Evolutionary conservation across 2,329 filamentous ascomycete species (phyloP).

Genomic region (Paradendryphiella salina): DNA sequence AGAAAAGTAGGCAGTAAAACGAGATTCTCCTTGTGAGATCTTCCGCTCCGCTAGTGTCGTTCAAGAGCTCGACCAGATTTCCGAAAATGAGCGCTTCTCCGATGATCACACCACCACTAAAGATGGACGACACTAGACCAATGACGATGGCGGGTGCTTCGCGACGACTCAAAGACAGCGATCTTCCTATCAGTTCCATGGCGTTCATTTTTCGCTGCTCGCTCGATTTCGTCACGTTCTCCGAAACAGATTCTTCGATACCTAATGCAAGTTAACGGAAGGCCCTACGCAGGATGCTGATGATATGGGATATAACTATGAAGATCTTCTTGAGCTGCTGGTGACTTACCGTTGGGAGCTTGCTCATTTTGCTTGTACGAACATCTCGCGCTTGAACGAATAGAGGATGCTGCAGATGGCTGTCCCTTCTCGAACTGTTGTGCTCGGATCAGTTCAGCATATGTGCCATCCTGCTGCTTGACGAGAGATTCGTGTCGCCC

Average conservation of each 20-base stretch:
- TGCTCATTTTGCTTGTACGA: slow-evolving; percentile 19
- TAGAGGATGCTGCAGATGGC: slow-evolving; percentile 28
- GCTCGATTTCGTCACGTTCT: not conserved
- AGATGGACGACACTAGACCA: slow-evolving; percentile 51
- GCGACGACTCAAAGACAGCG: slow-evolving; percentile 38
- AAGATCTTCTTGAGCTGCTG: not conserved
- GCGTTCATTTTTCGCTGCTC: slow-evolving; percentile 19
- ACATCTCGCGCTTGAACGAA: slow-evolving; percentile 22
- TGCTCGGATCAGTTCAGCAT: slow-evolving; percentile 40
- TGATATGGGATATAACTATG: too few species aligned
- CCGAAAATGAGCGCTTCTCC: slow-evolving; percentile 53
- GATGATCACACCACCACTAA: slow-evolving; percentile 58
- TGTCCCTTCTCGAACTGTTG: slow-evolving; percentile 43
- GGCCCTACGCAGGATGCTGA: not conserved
- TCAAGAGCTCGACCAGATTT: slow-evolving; percentile 37
- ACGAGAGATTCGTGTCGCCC: slow-evolving; percentile 40
- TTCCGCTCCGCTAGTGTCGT: slow-evolving; percentile 24
- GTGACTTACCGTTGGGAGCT: not conserved
- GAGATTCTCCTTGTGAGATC: slow-evolving; percentile 39
- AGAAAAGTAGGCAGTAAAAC: slow-evolving; percentile 56
- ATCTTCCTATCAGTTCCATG: slow-evolving; percentile 29
- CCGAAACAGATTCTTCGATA: slow-evolving; percentile 4
- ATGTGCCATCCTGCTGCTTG: slow-evolving; percentile 33
- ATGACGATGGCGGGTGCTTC: slow-evolving; percentile 48
- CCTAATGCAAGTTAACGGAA: not conserved